phyloP scores from a whole-genome alignment of 495 filamentous ascomycete genomes.

The Terfezia claveryi region DNA sequence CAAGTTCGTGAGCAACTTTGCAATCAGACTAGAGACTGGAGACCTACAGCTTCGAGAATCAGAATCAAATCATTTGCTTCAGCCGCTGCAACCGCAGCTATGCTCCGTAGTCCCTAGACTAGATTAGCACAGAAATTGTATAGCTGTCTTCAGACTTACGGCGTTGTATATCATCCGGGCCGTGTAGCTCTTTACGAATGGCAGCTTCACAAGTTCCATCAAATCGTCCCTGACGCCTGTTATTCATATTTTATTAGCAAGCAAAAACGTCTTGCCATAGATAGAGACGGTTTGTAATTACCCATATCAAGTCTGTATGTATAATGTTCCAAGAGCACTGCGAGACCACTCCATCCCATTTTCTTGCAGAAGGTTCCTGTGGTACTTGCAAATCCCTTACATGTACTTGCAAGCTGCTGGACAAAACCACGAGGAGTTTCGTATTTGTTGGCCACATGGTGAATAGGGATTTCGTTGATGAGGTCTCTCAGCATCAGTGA shows the following conservation, averaged over 20 bases:
- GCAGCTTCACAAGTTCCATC: slow-evolving; percentile 33
- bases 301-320: slow-evolving; percentile 48
- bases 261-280: not conserved
- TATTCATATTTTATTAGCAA: not conserved
- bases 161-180: slow-evolving; percentile 55
- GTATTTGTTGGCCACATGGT: slow-evolving; percentile 46
- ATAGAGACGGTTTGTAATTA: not conserved
- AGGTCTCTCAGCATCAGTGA: slow-evolving; percentile 64
- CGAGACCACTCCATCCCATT: slow-evolving; percentile 26
- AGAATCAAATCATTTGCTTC: no score
- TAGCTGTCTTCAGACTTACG: slow-evolving; percentile 21
- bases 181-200: slow-evolving; percentile 56
- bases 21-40: slow-evolving; percentile 9
- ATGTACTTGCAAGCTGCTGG: slow-evolving; percentile 51
- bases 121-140: no score
- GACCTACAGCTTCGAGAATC: no score
- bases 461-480: slow-evolving; percentile 56
- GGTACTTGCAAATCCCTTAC: slow-evolving; percentile 56
- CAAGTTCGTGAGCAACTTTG: no score
- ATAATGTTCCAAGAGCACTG: slow-evolving; percentile 58
- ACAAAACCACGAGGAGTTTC: slow-evolving; percentile 45
- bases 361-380: slow-evolving; percentile 30
- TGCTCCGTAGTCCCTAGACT: no score
- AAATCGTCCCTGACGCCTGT: slow-evolving; percentile 44
- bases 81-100: no score